phyloP scores from a whole-genome alignment of 1,284 basidiomycete genomes.

The Heterobasidion annosum region DNA sequence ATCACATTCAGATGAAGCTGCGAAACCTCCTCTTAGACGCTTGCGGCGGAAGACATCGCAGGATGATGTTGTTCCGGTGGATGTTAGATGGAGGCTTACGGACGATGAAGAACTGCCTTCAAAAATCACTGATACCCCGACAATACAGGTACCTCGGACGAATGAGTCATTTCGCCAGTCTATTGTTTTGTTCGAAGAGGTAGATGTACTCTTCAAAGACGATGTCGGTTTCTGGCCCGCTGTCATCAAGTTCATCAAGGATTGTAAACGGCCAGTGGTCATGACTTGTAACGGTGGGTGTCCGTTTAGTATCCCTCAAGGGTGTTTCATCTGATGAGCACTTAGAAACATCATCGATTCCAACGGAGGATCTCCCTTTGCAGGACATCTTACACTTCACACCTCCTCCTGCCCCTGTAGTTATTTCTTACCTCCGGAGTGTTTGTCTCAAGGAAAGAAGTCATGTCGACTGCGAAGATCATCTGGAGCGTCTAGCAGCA shows the following conservation, averaged over 20 bases:
- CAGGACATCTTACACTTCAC: constrained; percentile 67
- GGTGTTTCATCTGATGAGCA: constrained; percentile 6
- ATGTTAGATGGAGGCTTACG: not conserved
- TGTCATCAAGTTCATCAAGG: constrained; percentile 70
- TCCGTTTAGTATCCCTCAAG: constrained; percentile 7
- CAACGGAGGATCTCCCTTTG: constrained; percentile 64
- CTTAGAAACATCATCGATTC: constrained; percentile 66
- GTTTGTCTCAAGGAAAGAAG: constrained; percentile 53
- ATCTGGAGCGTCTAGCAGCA: not conserved
- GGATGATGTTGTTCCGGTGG: not conserved
- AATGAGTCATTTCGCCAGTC: constrained; percentile 54
- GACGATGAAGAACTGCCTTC: not conserved
- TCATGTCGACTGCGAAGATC: constrained; percentile 17
- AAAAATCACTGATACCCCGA: not conserved
- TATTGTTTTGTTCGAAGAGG: constrained; percentile 93
- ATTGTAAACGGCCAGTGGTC: constrained; percentile 79
- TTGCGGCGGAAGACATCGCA: not conserved
- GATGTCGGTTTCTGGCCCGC: constrained; percentile 91
- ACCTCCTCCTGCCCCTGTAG: constrained; percentile 48
- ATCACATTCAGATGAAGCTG: not conserved
- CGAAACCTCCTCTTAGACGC: not conserved
- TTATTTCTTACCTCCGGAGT: constrained; percentile 67
- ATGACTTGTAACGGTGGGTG: constrained; percentile 86
- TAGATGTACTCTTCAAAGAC: constrained; percentile 87
- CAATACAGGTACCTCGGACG: not conserved